Base-by-base conservation (phyloP, 805 yeast genomes). In the Torulaspora microellipsoides region DNA sequence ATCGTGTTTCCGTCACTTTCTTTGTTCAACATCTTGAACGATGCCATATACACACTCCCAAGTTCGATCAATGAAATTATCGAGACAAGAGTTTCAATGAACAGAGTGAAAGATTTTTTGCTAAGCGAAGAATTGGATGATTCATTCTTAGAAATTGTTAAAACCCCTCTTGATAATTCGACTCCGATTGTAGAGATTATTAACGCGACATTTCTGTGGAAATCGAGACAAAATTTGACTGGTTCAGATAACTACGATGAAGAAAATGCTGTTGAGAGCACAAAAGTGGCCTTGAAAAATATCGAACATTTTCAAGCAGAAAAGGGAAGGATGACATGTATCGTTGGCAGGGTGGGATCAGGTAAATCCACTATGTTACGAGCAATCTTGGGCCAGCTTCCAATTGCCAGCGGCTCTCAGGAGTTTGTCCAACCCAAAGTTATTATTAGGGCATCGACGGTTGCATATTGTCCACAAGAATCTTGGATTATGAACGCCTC, bases 1-100 rank as follows among this genome's bases (percentile, higher is more conserved):
- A 71, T 82, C 46, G 82, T 81, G 5, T 82, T 82, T 60, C 88
- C 89, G 11, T 79, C 86, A 2, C 67, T 83, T 46, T 66, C 86
- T 1, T 64, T 82, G 41, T 77, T 83, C 53, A 75, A 77, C 47
- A 61, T 82, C 46, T 58, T 83, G 33, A 72, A 81, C 4, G 76
- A 70, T 33, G 85, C 86, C 8, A 74, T 83, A 27, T 70, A 72
- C 54, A 73, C 74, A 9, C 71, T 83, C 38, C 90, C 90, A 0
- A 64, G 71, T 1, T 65, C 78, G 27, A 72, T 81, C 31, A 79
- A 78, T 4, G 68, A 78, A 3, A 54, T 80, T 43, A 72, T 81
- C 42, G 87, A 82, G 54, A 74, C 80, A 0, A 68, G 72, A 2
- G 82, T 83, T 27, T 76, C 88, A 0, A 52, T 83, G 47, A 71